Evolutionary conservation across 805 yeast species (phyloP).

Genomic region (Metschnikowia orientalis): DNA sequence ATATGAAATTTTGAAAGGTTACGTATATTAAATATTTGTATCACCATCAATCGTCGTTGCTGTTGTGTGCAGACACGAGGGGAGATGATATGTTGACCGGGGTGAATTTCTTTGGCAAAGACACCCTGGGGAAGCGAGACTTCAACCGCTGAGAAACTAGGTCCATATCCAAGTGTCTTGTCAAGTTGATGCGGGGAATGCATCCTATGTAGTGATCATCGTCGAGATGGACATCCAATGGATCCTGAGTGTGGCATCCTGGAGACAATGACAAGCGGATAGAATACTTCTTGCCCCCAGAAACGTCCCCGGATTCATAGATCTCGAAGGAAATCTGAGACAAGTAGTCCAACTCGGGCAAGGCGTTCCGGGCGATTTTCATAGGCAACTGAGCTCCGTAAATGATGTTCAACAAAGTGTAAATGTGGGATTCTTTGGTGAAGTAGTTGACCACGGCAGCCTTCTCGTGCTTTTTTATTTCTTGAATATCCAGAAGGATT

Average conservation of each 20-base stretch:
- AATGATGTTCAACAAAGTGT: conserved; percentile 83
- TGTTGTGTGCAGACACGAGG: conserved; percentile 18
- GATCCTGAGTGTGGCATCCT: conserved; percentile 97
- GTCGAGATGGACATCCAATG: conserved; percentile 93
- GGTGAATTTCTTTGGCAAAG: conserved; percentile 84
- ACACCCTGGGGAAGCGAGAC: conserved; percentile 79
- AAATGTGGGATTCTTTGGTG: conserved; percentile 96
- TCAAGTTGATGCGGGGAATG: conserved; percentile 83
- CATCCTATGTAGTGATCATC: conserved; percentile 96
- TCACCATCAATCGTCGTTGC: too few relatives aligned
- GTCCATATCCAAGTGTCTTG: conserved; percentile 91
- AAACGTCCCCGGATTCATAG: conserved; percentile 72
- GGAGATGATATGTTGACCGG: conserved; percentile 86
- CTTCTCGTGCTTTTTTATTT: conserved; percentile 69
- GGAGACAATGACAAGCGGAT: conserved; percentile 91
- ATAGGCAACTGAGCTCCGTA: conserved; percentile 94
- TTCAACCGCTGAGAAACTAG: conserved; percentile 76
- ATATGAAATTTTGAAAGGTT: not conserved
- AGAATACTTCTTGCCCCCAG: conserved; percentile 75
- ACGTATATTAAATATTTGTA: too few relatives aligned
- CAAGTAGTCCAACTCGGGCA: conserved; percentile 92
- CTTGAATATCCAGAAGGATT: conserved; percentile 72
- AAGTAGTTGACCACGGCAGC: conserved; percentile 88
- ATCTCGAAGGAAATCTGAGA: conserved; percentile 93
- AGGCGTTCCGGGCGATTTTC: conserved; percentile 88